Conservation (phyloP, 2,329 filamentous ascomycete species). For the Diaporthe helianthi region DNA sequence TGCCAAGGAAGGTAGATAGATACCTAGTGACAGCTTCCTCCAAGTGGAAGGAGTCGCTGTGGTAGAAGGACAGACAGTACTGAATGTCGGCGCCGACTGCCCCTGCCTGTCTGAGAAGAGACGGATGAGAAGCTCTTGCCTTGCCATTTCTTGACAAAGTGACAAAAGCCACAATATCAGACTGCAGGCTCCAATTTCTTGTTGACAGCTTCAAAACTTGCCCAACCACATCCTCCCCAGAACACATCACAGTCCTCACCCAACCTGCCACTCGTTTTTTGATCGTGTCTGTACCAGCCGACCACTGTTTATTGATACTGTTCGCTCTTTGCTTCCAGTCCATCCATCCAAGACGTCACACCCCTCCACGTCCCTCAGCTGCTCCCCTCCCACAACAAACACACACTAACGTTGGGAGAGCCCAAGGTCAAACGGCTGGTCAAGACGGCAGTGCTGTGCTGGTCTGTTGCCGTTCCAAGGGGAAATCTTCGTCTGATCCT, state of each 20-base stretch:
- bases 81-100: background rate
- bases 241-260: constrained; percentile 28
- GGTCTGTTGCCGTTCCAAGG: background rate
- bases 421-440: background rate
- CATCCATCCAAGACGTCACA: background rate
- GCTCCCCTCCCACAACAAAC: background rate
- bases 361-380: background rate
- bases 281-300: constrained; percentile 29
- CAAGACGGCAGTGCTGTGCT: background rate
- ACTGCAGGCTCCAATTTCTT: background rate
- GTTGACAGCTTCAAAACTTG: constrained; percentile 4
- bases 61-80: background rate
- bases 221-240: background rate
- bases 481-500: background rate
- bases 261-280: constrained; percentile 34
- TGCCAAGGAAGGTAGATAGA: too few species aligned
- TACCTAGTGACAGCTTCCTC: background rate
- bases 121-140: background rate
- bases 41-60: background rate
- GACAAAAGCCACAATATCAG: background rate
- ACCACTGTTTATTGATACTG: constrained; percentile 32
- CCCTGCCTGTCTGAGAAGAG: background rate
- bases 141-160: background rate
- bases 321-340: constrained; percentile 27
- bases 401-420: background rate